phyloP scores from a whole-genome alignment of 768 basidiomycete species.

The Chalciporus chontae region DNA sequence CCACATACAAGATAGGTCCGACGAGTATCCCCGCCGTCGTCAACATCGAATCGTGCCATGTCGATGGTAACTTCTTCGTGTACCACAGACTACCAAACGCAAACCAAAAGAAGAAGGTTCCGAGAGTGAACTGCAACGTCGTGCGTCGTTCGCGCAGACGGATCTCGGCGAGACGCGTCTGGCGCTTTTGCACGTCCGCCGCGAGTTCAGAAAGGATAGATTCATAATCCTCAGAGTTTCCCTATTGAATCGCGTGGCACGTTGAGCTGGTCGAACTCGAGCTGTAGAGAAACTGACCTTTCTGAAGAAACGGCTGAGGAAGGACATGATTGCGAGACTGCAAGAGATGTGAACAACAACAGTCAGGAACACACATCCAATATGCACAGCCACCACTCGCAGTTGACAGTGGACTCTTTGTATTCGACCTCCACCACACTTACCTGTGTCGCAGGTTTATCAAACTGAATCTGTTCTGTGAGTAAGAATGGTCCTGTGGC shows the following conservation, averaged over 20 bases:
- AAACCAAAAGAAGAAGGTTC: conserved; percentile 72
- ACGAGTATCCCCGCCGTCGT: conserved; percentile 53
- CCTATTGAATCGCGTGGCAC: conserved; percentile 8
- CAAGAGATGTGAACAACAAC: not conserved
- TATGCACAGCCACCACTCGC: conserved; percentile 21
- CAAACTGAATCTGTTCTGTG: too few species aligned
- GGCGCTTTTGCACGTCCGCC: conserved; percentile 66
- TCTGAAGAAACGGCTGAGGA: conserved; percentile 28
- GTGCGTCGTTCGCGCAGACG: conserved; percentile 80
- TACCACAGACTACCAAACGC: conserved; percentile 76
- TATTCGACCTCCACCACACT: not conserved
- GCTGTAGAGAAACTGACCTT: conserved; percentile 16
- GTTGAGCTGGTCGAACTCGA: not conserved
- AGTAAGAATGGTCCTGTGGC: too few species aligned
- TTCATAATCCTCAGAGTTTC: conserved; percentile 64
- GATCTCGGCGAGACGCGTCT: conserved; percentile 74
- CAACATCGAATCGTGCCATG: conserved; percentile 23
- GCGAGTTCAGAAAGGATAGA: conserved; percentile 65
- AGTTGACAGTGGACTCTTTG: not conserved
- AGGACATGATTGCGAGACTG: conserved; percentile 23
- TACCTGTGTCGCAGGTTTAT: too few species aligned
- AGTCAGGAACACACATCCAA: conserved; percentile 14
- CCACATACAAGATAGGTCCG: conserved; percentile 75
- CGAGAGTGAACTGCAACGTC: conserved; percentile 72
- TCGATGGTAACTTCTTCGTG: conserved; percentile 47